phyloP scores from a whole-genome alignment of 2,329 filamentous ascomycete species.

The Fusarium dimerum region DNA sequence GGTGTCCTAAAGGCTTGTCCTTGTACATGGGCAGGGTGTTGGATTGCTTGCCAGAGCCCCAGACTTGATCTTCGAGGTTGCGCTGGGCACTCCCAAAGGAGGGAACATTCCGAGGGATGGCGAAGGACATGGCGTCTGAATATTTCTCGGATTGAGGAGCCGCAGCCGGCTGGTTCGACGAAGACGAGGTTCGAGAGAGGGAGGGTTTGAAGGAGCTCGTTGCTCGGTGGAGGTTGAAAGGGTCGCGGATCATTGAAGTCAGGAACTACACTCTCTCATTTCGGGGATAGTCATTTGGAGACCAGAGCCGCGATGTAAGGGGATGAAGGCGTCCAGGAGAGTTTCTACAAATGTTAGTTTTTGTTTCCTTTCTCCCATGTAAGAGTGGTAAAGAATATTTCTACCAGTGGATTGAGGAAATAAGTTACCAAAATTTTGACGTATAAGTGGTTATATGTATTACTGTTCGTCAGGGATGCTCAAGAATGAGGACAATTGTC shows the following conservation, averaged over 20 bases:
- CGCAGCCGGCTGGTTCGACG: constrained; percentile 45
- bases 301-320: constrained; percentile 1
- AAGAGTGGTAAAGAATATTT: no score
- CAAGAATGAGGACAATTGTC: background rate
- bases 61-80: constrained; percentile 65
- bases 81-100: constrained; percentile 67
- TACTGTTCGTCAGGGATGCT: background rate
- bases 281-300: constrained; percentile 16
- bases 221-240: constrained; percentile 44
- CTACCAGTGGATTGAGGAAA: no score
- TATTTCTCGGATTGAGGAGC: constrained; percentile 25
- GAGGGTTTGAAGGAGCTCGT: constrained; percentile 50
- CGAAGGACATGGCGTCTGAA: constrained; percentile 64
- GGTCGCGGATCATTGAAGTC: constrained; percentile 43
- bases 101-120: constrained; percentile 68
- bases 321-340: background rate
- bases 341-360: background rate
- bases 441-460: no score
- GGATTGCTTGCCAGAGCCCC: constrained; percentile 51
- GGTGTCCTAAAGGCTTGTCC: constrained; percentile 86
- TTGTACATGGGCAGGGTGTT: constrained; percentile 87
- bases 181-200: constrained; percentile 46
- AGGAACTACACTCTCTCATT: constrained; percentile 29
- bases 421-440: no score
- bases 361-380: background rate